These are phyloP conservation scores for Lachancea meyersii DNA, from an alignment of 805 yeast genomes.

Conservation along the genomic window DNA sequence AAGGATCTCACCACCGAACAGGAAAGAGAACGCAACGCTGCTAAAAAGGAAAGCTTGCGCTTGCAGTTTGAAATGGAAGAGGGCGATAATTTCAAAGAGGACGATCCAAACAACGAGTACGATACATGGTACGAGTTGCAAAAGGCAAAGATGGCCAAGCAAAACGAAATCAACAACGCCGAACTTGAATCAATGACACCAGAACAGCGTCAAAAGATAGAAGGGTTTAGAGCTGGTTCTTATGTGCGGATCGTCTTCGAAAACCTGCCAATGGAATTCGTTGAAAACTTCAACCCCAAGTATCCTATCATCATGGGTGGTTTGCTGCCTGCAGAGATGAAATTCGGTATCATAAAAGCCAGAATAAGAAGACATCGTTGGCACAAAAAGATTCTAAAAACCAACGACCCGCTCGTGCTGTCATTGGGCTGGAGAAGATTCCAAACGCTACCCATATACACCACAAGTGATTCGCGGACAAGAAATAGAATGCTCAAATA, in stretches of 20 bases:
- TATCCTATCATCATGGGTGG: constrained; percentile 91
- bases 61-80: constrained; percentile 74
- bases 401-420: constrained; percentile 90
- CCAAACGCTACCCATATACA: constrained; percentile 91
- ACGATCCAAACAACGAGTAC: constrained; percentile 76
- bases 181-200: constrained; percentile 68
- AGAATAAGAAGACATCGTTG: constrained; percentile 97
- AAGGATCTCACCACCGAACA: constrained; percentile 55
- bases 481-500: constrained; percentile 96
- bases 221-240: constrained; percentile 90
- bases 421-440: constrained; percentile 98
- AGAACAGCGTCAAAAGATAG: constrained; percentile 72
- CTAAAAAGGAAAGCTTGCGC: constrained; percentile 81
- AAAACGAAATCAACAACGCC: constrained; percentile 84
- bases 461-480: constrained; percentile 95
- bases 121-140: constrained; percentile 98
- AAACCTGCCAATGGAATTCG: constrained; percentile 79
- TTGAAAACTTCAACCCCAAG: constrained; percentile 77
- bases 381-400: constrained; percentile 93
- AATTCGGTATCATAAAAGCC: constrained; percentile 88
- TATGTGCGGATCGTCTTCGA: constrained; percentile 87
- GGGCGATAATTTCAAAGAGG: constrained; percentile 65
- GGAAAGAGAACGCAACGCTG: constrained; percentile 74
- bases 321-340: constrained; percentile 77
- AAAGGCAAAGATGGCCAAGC: constrained; percentile 95